Percentiles rank a stretch among this genome's conserved stretches.
phyloP scores from a whole-genome alignment of 108 stramenopile genomes.

The Chaetoceros tenuissimus region DNA sequence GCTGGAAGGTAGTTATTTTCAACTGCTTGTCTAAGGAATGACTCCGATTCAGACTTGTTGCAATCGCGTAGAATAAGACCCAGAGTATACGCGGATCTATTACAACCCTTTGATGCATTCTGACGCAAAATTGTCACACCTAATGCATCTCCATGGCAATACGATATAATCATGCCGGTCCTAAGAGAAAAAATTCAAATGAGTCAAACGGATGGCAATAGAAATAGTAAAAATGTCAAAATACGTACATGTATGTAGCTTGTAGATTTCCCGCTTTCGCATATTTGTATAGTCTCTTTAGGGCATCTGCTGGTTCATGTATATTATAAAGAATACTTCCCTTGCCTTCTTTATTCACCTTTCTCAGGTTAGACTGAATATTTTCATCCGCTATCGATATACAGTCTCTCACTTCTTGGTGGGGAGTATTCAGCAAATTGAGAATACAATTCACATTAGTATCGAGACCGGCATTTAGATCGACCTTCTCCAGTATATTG shows the following conservation, averaged over 20 bases:
- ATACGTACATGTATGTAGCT: slow-evolving; percentile 74
- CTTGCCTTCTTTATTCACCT: too few species aligned
- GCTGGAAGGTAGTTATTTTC: slow-evolving; percentile 50
- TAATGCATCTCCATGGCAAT: slow-evolving; percentile 64
- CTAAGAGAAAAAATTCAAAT: slow-evolving; percentile 17
- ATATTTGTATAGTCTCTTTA: slow-evolving; percentile 24
- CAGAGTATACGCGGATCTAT: slow-evolving; percentile 59
- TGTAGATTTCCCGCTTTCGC: slow-evolving; percentile 64
- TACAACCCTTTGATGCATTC: slow-evolving; percentile 45
- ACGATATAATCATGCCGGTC: slow-evolving; percentile 71
- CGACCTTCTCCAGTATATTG: slow-evolving; percentile 41
- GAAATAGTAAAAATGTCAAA: neutral
- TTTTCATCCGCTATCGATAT: too few species aligned
- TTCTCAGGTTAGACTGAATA: too few species aligned
- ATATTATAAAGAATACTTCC: slow-evolving; percentile 15
- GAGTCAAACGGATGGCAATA: slow-evolving; percentile 4
- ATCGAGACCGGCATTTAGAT: slow-evolving; percentile 44
- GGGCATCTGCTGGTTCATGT: slow-evolving; percentile 15
- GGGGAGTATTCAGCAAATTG: slow-evolving; percentile 38
- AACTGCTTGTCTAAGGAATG: slow-evolving; percentile 49
- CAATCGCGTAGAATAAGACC: slow-evolving; percentile 73
- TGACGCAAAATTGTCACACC: slow-evolving; percentile 55
- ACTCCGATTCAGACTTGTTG: slow-evolving; percentile 38
- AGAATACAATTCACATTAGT: slow-evolving; percentile 37
- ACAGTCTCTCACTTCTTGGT: too few species aligned